A percentile compares a stretch with the other conserved stretches of the same genome.
These are phyloP conservation scores for Tricholoma furcatifolium DNA, from an alignment of 768 basidiomycete genomes.

Conservation along the genomic window DNA sequence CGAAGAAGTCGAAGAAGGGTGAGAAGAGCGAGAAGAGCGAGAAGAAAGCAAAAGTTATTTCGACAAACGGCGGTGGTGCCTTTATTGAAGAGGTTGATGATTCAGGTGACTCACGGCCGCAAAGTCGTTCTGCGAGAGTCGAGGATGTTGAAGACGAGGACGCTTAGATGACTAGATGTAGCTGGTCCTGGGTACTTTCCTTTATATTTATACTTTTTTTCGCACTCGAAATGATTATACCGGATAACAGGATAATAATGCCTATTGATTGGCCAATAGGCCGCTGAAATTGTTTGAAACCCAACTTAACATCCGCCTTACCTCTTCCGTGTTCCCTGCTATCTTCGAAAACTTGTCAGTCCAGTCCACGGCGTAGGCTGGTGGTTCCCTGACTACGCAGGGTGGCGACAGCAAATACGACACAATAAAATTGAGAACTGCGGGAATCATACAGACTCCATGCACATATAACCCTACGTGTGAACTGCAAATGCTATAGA, in stretches of 20 bases:
- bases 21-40: constrained; percentile 55
- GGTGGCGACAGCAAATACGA: too few species aligned
- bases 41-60: constrained; percentile 43
- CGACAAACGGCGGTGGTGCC: constrained; percentile 40
- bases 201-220: constrained; percentile 4
- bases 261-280: too few species aligned
- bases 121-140: constrained; percentile 40
- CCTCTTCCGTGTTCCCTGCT: too few species aligned
- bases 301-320: too few species aligned
- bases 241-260: neutral
- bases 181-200: constrained; percentile 1
- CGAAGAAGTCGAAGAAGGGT: constrained; percentile 58
- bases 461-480: too few species aligned
- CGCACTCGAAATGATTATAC: neutral
- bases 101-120: constrained; percentile 39
- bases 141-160: constrained; percentile 50
- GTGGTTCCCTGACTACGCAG: too few species aligned
- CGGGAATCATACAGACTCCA: too few species aligned
- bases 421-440: too few species aligned
- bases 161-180: constrained; percentile 19
- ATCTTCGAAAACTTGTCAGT: too few species aligned
- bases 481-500: too few species aligned
- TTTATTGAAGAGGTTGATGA: constrained; percentile 47
- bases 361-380: too few species aligned
- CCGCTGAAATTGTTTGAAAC: too few species aligned